Base-by-base conservation (phyloP, 169 alveolate genomes). In the Ichthyophthirius multifiliis region DNA sequence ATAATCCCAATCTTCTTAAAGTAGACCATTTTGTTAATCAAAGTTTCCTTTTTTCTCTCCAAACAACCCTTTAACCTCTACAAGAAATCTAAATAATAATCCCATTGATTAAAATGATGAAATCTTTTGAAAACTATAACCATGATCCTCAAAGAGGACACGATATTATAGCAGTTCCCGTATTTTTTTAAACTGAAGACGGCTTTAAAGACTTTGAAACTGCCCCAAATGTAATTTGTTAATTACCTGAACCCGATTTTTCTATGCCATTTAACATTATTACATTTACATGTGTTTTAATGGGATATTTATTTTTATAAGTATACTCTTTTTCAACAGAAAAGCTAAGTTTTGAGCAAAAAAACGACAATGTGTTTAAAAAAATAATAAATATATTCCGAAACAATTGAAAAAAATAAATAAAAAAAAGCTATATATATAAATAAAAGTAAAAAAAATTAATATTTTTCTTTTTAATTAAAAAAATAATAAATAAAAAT, bases 141-240 rank as follows among this genome's bases (percentile, higher is more conserved):
- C 75, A 81, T 31, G 86, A 81, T 81, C 86, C 82, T 27, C 37
- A 81, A 55, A 81, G 86, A 73, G 82, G 86, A 44, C 74, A 80
- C 4, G 86, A 80, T 23, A 67, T 80, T 15, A 80, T 80, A 20
- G 43, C 82, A 27, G 39, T 55, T 9, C 79, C 86, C 3, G 47
- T 80, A 5, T 47, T 71, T 1, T 80, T 46, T 12, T 15, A 45
- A 43, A n/a, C 30, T 7, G 31, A 44, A 74, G 37, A 45, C 1
- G 6, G 23, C 27, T n/a, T 35, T 41, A 16, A 27, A 39, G 78
- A 71, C n/a, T 34, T 18, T n/a, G 35, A 30, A 34, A n/a, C 13
- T 16, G 44, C 85, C 1, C 37, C 46, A 3, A 65, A 67, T 23
- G 16, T 35, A 13, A 48, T 73, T 4, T 43, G 46, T 9, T 64